Base-by-base conservation (phyloP, 2,329 filamentous ascomycete genomes). In the Hortaea sp. region DNA sequence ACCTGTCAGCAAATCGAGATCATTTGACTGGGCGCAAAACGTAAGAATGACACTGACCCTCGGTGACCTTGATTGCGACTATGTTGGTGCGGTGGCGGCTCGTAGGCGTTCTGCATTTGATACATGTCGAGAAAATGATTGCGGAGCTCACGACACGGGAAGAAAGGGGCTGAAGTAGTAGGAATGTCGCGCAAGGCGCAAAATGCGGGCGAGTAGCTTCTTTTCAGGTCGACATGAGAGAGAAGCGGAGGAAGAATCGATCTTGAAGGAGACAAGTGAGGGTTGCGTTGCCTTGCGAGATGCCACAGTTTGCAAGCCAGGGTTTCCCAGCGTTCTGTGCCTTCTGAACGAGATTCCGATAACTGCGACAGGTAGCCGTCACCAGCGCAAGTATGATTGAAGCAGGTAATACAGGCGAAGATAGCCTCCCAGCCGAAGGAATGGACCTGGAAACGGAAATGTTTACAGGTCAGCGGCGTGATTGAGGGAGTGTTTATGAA, bases 191-290 rank as follows among this genome's bases (percentile, higher is more conserved):
- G 37, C 37, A 39, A 39, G 37, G 10, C 37, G 13, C 10, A 27
- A 20, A 27, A 12, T n/a, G 37, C 37, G 5, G 5, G 20, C 9
- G n/a, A 35, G 32, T 10, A 27, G 37, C 13, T n/a, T 39, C n/a
- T 35, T 9, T 35, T 35, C 13, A 42, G 40, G 40, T 29, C 40
- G 40, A 30, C 42, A 45, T 45, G 37, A 12, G 28, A 40, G 35
- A 40, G 40, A 30, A 5, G 29, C 40, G 40, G 38, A 13, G 9
- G n/a, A n/a, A 35, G n/a, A 39, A 13, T 7, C 20, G 27, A 38
- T 31, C 27, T 13, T 29, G 3, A 40, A 45, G 27, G 43, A 45
- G 43, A 45, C 29, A 45, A 28, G 29, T 45, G 43, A 45, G 10
- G 31, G 13, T 6, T 12, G 40, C 27, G 20, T 28, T 42, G 20